Conservation (phyloP, 768 basidiomycete species). For the Trametes gibbosa region DNA sequence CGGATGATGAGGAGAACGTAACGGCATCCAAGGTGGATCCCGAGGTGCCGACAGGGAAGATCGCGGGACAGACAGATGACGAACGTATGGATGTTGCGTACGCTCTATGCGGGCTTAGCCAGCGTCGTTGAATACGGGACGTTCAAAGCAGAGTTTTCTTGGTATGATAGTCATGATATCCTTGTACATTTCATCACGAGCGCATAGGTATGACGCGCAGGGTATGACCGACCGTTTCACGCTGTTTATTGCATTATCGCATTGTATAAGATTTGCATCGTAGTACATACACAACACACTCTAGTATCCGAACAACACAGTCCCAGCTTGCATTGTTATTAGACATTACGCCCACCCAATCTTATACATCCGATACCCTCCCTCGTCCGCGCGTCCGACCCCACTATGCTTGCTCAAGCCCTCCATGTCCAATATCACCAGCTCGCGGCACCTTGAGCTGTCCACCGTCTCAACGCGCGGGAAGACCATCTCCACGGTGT, state of each 20-base stretch:
- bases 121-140: slow-evolving; percentile 15
- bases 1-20: slow-evolving; percentile 5
- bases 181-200: background rate
- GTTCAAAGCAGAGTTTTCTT: background rate
- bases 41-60: slow-evolving; percentile 32
- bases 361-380: slow-evolving; percentile 63
- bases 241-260: slow-evolving; percentile 13
- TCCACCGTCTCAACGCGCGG: slow-evolving; percentile 19
- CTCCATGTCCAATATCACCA: slow-evolving; percentile 49
- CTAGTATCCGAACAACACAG: background rate
- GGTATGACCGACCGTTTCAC: slow-evolving; percentile 1
- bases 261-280: slow-evolving; percentile 16
- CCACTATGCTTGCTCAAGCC: slow-evolving; percentile 49
- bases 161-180: background rate
- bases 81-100: slow-evolving; percentile 72
- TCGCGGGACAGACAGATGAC: slow-evolving; percentile 42
- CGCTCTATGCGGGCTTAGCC: slow-evolving; percentile 57
- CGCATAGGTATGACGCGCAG: background rate
- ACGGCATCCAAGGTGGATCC: background rate
- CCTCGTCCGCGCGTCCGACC: slow-evolving; percentile 67
- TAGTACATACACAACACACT: slow-evolving; percentile 14
- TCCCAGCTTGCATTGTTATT: too few species aligned
- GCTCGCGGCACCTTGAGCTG: slow-evolving; percentile 12
- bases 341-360: slow-evolving; percentile 58
- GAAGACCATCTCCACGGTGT: slow-evolving; percentile 58